Evolutionary conservation across 2,329 filamentous ascomycete species (phyloP).

Genomic region (Aspergillus caelatus): DNA sequence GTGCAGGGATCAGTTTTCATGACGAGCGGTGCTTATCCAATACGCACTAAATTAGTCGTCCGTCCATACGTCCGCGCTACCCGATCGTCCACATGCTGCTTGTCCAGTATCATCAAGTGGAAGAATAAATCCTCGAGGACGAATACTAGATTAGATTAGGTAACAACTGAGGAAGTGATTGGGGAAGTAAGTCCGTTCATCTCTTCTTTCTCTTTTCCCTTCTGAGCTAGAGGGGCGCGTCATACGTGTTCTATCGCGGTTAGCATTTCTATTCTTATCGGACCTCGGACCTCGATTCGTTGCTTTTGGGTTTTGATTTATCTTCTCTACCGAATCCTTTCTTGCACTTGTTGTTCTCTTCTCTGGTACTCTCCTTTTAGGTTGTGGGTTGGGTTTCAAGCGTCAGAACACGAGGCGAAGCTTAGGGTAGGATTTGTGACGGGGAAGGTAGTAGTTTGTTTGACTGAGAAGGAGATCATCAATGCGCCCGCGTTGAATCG

Average conservation of each 20-base stretch:
- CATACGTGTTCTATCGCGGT: conserved; percentile 2
- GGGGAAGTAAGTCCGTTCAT: conserved; percentile 1
- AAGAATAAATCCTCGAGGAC: conserved; percentile 1
- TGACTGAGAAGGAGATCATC: not conserved
- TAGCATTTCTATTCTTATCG: not conserved
- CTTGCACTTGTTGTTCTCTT: not conserved
- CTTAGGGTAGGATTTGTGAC: not conserved
- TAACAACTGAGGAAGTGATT: conserved; percentile 4
- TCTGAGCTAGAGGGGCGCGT: not conserved
- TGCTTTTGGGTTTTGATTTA: not conserved
- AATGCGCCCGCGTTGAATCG: conserved; percentile 4
- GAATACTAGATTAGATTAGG: conserved; percentile 9
- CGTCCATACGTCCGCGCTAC: conserved; percentile 20
- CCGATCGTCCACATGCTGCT: conserved; percentile 18
- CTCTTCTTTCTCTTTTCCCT: not conserved
- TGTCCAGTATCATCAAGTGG: not conserved
- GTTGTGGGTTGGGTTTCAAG: not conserved
- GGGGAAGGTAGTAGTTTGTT: not conserved
- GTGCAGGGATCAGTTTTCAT: conserved; percentile 3
- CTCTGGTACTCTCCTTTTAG: no score
- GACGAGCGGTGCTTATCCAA: not conserved
- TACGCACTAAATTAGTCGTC: conserved; percentile 13
- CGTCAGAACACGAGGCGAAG: not conserved
- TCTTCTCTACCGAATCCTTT: not conserved
- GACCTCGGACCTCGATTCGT: not conserved